Evolutionary conservation across 257 asterid genomes (phyloP).

Genomic region (Gentiana dahurica): DNA sequence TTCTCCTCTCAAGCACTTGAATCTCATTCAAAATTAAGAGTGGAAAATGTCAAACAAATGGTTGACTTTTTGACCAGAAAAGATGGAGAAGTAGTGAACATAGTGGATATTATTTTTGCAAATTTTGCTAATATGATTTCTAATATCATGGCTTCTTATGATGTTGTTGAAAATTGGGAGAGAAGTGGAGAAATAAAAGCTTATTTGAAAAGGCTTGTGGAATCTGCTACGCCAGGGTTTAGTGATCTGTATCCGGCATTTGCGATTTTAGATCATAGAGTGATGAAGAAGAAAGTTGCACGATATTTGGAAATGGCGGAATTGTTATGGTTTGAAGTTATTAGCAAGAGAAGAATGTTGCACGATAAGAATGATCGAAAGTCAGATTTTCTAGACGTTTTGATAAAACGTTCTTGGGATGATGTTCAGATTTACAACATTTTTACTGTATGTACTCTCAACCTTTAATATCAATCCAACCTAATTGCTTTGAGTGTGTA

Average conservation of each 20-base stretch:
- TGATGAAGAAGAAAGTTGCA: neutral
- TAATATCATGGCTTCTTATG: neutral
- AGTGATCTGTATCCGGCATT: neutral
- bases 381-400: conserved; percentile 1
- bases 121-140: neutral
- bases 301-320: neutral
- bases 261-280: neutral
- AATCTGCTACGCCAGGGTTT: neutral
- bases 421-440: conserved; percentile 4
- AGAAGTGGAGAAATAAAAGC: neutral
- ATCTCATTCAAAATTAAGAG: neutral
- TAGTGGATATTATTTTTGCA: neutral
- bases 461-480: too few species aligned
- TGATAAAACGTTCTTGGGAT: neutral
- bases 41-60: neutral
- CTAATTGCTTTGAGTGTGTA: neutral
- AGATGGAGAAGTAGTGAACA: conserved; percentile 3
- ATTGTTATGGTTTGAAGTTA: neutral
- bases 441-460: neutral
- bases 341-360: conserved; percentile 1
- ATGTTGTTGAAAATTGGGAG: neutral
- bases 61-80: neutral
- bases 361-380: neutral
- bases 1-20: conserved; percentile 4
- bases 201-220: neutral